Evolutionary conservation across 1,284 basidiomycete genomes (phyloP), one percentile per base, ranked within the genome.

Genomic region (Vanrija sp.): DNA sequence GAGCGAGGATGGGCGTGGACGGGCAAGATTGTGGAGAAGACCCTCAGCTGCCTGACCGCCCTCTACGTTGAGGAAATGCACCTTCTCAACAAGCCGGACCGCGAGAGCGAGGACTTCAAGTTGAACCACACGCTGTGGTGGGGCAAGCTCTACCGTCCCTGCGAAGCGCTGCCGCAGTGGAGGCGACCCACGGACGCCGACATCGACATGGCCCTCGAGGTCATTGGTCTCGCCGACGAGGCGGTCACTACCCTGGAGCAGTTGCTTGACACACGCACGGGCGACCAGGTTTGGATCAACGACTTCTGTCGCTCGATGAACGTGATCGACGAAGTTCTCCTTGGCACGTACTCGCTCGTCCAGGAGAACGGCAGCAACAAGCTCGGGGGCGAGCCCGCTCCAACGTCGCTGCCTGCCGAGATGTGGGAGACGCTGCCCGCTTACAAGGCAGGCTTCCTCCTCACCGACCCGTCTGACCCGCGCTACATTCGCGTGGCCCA

Each of bases 1-100:
- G 95, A 98, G 77, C 84, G 93, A 56, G 91, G 91, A 16, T 98
- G 90, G 74, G 85, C 84, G 23, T 85, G 88, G 54, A 85, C 86
- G 3, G 89, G 89, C 3, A 83, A 86, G 45, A 77, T 98, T 47
- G 80, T 97, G 46, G 85, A 87, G 42, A 84, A 89, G 47, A 78
- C 92, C 15, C 75, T 98, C 51, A 82, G 85, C 63, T 87, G 89
- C 0, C 73, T 96, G 38, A 84, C 84, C 2, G 82, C 85, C 3
- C 81, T 88, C 39, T 97, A 96, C 72, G 87, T 91, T 15, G 68
- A 82, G 53, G 89, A 95, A 60, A 85, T 85, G 62, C 84, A 88
- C 18, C 90, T 90, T 60, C 83, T 95, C 54, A 95, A 98, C 69
- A 77, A 81, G 2, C 82, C 85, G n/a, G 85, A 88, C 66, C 94